Base-by-base conservation (phyloP, 495 filamentous ascomycete genomes). In the Schizothecium vesticola region DNA sequence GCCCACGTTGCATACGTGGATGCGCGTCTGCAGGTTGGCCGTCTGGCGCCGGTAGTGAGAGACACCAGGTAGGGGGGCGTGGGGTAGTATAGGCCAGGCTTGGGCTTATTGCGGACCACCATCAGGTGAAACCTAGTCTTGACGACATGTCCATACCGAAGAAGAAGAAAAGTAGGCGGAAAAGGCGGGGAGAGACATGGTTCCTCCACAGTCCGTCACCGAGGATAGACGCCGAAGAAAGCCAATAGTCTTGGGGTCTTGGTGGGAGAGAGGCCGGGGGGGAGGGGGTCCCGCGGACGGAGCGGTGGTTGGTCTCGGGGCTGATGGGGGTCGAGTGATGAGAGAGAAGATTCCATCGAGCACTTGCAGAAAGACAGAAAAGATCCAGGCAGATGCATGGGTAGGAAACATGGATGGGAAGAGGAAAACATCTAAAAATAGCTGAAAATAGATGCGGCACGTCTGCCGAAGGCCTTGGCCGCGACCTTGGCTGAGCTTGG, bases 391-490 rank as follows among this genome's bases (percentile, higher is more conserved):
- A n/a, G 43, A 63, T 63, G 26, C 31, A 26, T 33, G 61, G 29
- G 61, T 31, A 9, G 28, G 0, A n/a, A n/a, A n/a, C n/a, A n/a
- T n/a, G n/a, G n/a, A n/a, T n/a, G 21, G 26, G 24, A 28, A 21
- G 61, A 28, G 24, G 1, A n/a, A 25, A 23, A 10, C 6, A 67
- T 64, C 75, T 77, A 75, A 77, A 75, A 77, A 75, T 77, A 77
- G 68, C 70, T 74, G 74, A 71, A 75, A 75, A 75, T 75, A 77
- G 70, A n/a, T 43, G 33, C 61, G 66, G 61, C n/a, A 55, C 70
- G 25, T 57, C 26, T 67, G 69, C 43, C 64, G 61, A 51, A 51
- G 36, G 26, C 1, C 43, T 43, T 43, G 33, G 33, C 33, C 33
- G 3, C 33, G 43, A 9, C 16, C 31, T n/a, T n/a, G n/a, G n/a